Base-by-base conservation (phyloP, 306 rosid genomes). In the Pyrus bretschneideri region DNA sequence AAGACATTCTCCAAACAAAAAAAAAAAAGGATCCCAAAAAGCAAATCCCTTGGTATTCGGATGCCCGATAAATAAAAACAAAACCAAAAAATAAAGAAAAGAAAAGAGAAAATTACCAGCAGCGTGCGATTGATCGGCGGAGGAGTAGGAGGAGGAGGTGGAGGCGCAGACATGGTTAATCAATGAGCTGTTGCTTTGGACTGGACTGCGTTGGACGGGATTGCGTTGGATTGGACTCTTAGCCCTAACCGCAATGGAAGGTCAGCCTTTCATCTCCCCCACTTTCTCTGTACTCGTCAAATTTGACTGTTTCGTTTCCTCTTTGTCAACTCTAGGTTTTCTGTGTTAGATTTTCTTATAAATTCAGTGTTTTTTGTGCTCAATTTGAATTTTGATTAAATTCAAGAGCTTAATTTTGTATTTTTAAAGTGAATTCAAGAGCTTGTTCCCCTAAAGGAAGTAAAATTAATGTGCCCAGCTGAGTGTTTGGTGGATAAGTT, bases 161-260 rank as follows among this genome's bases (percentile, higher is more conserved):
- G 55, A 25, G 38, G 38, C 21, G 67, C 17, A 61, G 67, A 13
- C 35, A 61, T 23, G 67, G 67, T 25, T 11, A 21, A 35, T 61
- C 21, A 27, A 61, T 61, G 67, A 61, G 67, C 67, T 61, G 38
- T 10, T 15, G 55, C 21, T 21, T 49, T 49, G 21, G 1, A 49
- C 55, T 17, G 55, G 55, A 49, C 55, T 49, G 55, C 55, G 55
- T 49, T 49, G 54, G 54, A 49, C 7, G 17, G 21, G 55, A 15
- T 49, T 49, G 21, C 21, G 21, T 49, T 49, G 55, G 55, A 25
- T 22, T 61, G 67, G 67, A 25, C 35, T 61, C 11, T 61, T 61
- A 61, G 21, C 67, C 67, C 67, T 13, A 61, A 61, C 33, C 67
- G 67, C 67, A 61, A 61, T 61, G 67, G 67, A 61, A 61, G 67